Conservation (phyloP, 2,329 filamentous ascomycete genomes). For the Fusarium siculi region DNA sequence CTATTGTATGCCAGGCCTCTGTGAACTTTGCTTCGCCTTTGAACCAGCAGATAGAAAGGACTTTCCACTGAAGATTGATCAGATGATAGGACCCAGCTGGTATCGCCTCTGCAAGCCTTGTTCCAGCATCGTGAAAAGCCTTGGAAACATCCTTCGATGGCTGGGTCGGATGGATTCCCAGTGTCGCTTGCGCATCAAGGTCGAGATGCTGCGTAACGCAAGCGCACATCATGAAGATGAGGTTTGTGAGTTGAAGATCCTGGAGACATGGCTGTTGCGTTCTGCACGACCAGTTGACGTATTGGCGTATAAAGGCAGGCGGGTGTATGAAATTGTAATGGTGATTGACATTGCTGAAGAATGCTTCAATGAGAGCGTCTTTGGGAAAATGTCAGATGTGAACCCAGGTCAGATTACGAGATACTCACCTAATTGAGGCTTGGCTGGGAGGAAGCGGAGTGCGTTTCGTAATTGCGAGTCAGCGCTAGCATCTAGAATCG, state of each 20-base stretch:
- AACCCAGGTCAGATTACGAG: neutral
- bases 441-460: neutral
- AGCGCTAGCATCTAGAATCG: neutral
- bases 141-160: neutral
- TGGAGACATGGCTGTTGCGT: neutral
- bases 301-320: conserved; percentile 3
- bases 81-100: neutral
- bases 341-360: conserved; percentile 21
- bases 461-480: neutral
- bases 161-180: neutral
- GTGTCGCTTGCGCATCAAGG: neutral
- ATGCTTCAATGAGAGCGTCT: conserved; percentile 16
- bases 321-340: conserved; percentile 19
- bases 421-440: neutral
- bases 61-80: conserved; percentile 13
- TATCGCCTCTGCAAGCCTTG: neutral
- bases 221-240: conserved; percentile 21
- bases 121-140: neutral
- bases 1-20: conserved; percentile 14
- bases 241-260: conserved; percentile 7
- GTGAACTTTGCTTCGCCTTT: conserved; percentile 14
- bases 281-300: conserved; percentile 1
- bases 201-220: conserved; percentile 8
- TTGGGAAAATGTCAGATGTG: neutral
- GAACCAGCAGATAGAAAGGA: conserved; percentile 8